Base-by-base conservation (phyloP, 768 basidiomycete genomes). In the Pleurotus tuoliensis region DNA sequence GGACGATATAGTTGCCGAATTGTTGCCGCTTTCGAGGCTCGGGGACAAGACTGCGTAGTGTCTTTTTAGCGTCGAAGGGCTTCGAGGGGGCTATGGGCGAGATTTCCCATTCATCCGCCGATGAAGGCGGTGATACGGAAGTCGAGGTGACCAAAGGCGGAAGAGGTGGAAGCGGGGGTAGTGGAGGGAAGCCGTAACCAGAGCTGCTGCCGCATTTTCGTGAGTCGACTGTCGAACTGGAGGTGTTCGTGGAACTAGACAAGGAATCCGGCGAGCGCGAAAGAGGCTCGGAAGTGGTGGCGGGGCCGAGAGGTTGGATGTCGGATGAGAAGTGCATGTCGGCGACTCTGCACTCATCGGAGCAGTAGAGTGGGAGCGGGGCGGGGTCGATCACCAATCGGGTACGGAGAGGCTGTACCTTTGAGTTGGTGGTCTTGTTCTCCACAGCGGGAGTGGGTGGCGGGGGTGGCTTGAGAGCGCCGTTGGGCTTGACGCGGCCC, bases 311-410 rank as follows among this genome's bases (percentile, higher is more conserved):
- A 73, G 0, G 77, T 72, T 0, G 76, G 72, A 71, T 71, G 37
- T 72, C 72, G 39, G 73, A 67, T 24, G 63, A 64, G 62, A 67
- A 67, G 63, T 75, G 73, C 62, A 84, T 66, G 68, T 92, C 90
- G 40, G 72, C 71, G 41, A 84, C 68, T 58, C 81, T 77, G 66
- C 90, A 93, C 64, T 86, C 81, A 59, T 90, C 87, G 1, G 90
- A 92, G 71, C 90, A 93, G 73, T 93, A 92, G 57, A 92, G 79
- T 16, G 90, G 90, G 1, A 82, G 83, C n/a, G 88, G 90, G 1
- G 77, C 77, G 67, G 88, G 88, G 73, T 90, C 88, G 72, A 92
- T 91, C 71, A 90, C 76, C 9, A 83, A 83, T 46, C 83, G 83
- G 43, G 80, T 76, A 66, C 82, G 81, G 44, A 74, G 58, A 2